These are phyloP conservation scores for Neofusicoccum kwambonambiense DNA, from an alignment of 2,329 filamentous ascomycete species.

Conservation along the genomic window DNA sequence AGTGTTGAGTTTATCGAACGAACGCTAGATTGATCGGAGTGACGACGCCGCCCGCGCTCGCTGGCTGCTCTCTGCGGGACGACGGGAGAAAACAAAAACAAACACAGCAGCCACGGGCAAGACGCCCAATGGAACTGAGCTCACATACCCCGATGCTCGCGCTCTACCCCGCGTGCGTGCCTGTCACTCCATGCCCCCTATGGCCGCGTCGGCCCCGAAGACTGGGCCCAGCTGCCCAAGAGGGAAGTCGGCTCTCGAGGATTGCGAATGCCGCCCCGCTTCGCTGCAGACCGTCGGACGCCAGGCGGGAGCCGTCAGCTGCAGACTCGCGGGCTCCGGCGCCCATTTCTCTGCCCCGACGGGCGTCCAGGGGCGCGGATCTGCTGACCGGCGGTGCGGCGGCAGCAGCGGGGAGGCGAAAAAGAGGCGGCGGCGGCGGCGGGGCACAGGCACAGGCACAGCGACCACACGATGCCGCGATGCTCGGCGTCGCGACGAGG, in stretches of 20 bases:
- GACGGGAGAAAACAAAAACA: background rate
- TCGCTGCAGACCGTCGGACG: background rate
- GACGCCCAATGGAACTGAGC: no score
- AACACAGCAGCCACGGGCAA: background rate
- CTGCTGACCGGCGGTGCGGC: background rate
- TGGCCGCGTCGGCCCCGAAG: background rate
- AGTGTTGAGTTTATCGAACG: background rate
- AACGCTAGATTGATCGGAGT: background rate
- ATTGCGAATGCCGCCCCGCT: slow-evolving; percentile 2
- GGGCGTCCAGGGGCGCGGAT: background rate
- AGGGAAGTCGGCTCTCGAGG: background rate
- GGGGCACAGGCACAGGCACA: background rate
- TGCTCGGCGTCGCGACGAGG: no score
- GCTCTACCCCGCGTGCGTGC: background rate
- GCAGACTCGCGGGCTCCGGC: background rate
- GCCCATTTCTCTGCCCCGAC: background rate
- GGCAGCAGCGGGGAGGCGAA: background rate
- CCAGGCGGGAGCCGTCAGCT: slow-evolving; percentile 3
- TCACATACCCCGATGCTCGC: background rate
- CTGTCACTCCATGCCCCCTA: background rate
- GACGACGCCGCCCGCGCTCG: background rate
- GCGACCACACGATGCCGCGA: background rate
- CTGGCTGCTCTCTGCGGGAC: background rate
- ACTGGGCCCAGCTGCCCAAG: background rate
- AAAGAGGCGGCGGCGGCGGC: background rate